Evolutionary conservation across 495 filamentous ascomycete species (phyloP), one percentile per base, ranked within the genome.

Genomic region (Annulohypoxylon maeteangense): DNA sequence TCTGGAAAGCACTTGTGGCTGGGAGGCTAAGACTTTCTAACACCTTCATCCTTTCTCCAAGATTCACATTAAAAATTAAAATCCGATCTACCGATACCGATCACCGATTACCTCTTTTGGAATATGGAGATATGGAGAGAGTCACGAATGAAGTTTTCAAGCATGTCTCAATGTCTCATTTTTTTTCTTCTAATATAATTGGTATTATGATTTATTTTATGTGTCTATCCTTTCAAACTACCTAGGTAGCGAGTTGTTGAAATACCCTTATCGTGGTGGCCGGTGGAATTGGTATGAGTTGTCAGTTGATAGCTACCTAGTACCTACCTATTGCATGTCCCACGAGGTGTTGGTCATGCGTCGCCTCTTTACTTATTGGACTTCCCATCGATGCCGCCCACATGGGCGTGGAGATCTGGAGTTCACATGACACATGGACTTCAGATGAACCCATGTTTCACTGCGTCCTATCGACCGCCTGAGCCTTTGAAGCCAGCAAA

Each of bases 331-430:
- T 45, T 55, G 42, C 34, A 45, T 69, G 65, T 58, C 54, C 54
- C 70, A 73, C 65, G 65, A 62, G 70, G 34, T 62, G 31, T 54
- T 65, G 59, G 65, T 73, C 61, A 73, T 48, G 47, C 45, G 59
- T 56, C n/a, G n/a, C 12, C 38, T 38, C 7, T 27, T 12, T 57
- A 42, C 45, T 53, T 53, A 34, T 50, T 53, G 55, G 29, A 32
- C 20, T 40, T 29, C 44, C 44, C 55, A 23, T 60, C 31, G n/a
- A 36, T 4, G 6, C 44, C 25, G 31, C 23, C 48, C 48, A 44
- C 36, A 45, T 60, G 44, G 22, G n/a, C 22, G 31, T 38, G 54
- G 34, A 36, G 34, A 40, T 36, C 54, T 40, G 20, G 18, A 27
- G n/a, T 32, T 50, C 65, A 69, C 59, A 65, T 62, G 59, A 50